Conservation (phyloP, 2,329 filamentous ascomycete genomes). For the Aspergillus tubingensis region DNA sequence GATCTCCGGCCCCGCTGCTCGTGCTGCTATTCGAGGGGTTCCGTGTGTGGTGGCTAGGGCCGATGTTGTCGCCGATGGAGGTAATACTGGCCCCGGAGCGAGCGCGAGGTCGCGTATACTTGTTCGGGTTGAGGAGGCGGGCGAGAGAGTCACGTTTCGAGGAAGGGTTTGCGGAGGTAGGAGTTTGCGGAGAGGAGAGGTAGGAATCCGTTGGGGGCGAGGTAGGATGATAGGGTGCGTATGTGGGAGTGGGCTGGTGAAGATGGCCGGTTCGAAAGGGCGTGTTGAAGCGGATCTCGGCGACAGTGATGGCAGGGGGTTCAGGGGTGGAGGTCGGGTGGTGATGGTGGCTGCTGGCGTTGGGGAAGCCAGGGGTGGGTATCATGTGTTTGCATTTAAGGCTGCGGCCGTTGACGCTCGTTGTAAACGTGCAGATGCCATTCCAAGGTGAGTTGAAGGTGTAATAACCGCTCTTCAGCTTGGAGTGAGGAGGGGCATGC, state of each 20-base stretch:
- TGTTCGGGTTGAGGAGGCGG: constrained; percentile 35
- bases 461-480: constrained; percentile 56
- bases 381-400: constrained; percentile 75
- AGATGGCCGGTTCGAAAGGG: constrained; percentile 55
- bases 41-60: constrained; percentile 25
- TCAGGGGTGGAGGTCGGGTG: constrained; percentile 8
- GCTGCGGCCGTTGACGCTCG: constrained; percentile 72
- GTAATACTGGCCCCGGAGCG: constrained; percentile 27
- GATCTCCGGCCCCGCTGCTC: constrained; percentile 27
- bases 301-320: constrained; percentile 58
- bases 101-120: constrained; percentile 29
- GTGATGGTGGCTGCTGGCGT: constrained; percentile 17
- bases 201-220: neutral
- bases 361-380: constrained; percentile 34
- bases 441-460: constrained; percentile 85
- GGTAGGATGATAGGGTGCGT: constrained; percentile 14
- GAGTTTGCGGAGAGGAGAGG: neutral
- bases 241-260: constrained; percentile 25
- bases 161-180: constrained; percentile 8
- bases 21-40: constrained; percentile 34
- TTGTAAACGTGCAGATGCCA: constrained; percentile 80
- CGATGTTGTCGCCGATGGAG: constrained; percentile 17
- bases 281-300: constrained; percentile 88
- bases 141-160: constrained; percentile 36
- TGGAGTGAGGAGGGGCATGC: constrained; percentile 22